Conservation (phyloP, 176 grass and related monocot genomes). For the Metroxylon sagu region DNA sequence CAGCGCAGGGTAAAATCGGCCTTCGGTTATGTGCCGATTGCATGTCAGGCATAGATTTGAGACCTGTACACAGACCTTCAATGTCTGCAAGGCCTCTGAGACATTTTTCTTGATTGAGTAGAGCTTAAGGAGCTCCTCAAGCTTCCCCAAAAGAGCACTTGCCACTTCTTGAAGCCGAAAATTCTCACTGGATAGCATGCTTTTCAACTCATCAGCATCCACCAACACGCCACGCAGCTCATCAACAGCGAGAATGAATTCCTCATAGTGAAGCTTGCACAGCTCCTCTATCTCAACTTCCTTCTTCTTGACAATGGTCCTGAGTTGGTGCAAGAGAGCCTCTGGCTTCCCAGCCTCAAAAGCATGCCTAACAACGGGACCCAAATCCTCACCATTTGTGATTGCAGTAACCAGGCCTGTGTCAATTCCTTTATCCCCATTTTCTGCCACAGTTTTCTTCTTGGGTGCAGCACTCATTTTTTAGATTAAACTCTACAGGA, state of each 20-base stretch:
- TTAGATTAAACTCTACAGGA: neutral
- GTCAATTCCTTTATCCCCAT: conserved; percentile 44
- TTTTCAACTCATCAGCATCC: conserved; percentile 78
- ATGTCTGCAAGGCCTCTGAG: conserved; percentile 28
- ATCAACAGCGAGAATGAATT: conserved; percentile 84
- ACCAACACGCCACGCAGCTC: conserved; percentile 72
- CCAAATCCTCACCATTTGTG: conserved; percentile 78
- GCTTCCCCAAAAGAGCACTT: conserved; percentile 33
- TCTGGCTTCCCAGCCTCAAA: conserved; percentile 83
- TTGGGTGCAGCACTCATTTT: conserved; percentile 55
- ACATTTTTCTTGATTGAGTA: conserved; percentile 51
- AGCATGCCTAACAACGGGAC: conserved; percentile 60
- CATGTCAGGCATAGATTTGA: conserved; percentile 47
- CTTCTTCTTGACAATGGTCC: conserved; percentile 75
- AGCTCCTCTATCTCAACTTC: conserved; percentile 89
- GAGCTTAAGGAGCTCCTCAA: conserved; percentile 56
- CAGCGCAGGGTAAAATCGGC: conserved; percentile 43
- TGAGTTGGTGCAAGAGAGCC: conserved; percentile 55
- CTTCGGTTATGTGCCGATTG: conserved; percentile 45
- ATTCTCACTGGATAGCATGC: conserved; percentile 45
- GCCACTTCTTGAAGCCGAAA: conserved; percentile 49
- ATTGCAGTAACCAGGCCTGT: conserved; percentile 38
- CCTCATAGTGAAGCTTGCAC: conserved; percentile 79
- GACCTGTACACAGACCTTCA: conserved; percentile 57
- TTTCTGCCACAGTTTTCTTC: conserved; percentile 45